Base-by-base conservation (phyloP, 23 red algal genomes). In the Gracilaria caudata region DNA sequence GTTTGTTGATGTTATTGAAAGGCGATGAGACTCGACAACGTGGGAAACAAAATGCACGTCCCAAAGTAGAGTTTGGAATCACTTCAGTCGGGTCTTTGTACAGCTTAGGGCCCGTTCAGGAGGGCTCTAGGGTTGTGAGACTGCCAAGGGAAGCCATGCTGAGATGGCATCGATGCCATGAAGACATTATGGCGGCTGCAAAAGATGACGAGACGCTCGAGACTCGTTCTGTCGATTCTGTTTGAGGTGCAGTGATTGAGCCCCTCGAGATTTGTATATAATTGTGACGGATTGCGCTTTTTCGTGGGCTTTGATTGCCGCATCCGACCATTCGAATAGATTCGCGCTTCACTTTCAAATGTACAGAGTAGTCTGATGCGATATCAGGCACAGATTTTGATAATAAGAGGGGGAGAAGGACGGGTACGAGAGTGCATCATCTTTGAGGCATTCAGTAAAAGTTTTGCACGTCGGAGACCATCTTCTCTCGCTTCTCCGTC, bases 161-260 rank as follows among this genome's bases (percentile, higher is more conserved):
- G 8, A 66, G 61, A 66, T 66, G 61, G 61, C 61, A 66, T 16
- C 26, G 61, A 66, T 19, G 30, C 30, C 0, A 37, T 30, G 32
- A 33, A 66, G 61, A 66, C 29, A 0, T 66, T 17, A 35, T 30
- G 61, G 7, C 25, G 19, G 32, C 14, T 36, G 13, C 61, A 2
- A 66, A 66, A 17, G 61, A 66, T 14, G 61, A 66, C 61, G 61
- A 66, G 5, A 66, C 61, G 7, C 61, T 66, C 61, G 61, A 66
- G 2, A 66, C 61, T 17, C 5, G 3, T 66, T 66, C 61, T 3
- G 17, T 17, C 7, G 13, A 4, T 17, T 66, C 61, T 60, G 21
- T 29, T 20, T 36, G 30, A 36, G 0, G 12, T 66, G 6, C 9
- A 36, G 9, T 36, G 29, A 36, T 57, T 12, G 23, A 3, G 11